A percentile compares a stretch with the other conserved stretches of the same genome.
Conservation (phyloP, 2,329 filamentous ascomycete species). For the Ophiostoma populinum region DNA sequence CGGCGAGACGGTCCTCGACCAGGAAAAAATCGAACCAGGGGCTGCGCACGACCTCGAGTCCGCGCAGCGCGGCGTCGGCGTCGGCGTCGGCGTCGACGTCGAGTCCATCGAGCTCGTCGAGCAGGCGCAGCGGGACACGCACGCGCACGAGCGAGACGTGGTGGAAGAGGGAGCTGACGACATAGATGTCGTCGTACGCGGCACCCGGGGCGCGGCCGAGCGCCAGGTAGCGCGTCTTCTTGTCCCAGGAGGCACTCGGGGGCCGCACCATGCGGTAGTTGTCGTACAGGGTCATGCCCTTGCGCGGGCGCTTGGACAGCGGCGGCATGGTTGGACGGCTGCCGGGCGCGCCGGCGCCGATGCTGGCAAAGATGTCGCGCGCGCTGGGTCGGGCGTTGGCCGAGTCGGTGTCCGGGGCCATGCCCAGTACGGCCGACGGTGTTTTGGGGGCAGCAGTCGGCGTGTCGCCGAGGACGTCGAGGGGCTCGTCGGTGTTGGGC, state of each 20-base stretch:
- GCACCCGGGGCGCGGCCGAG: slow-evolving; percentile 32
- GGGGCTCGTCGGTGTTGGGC: slow-evolving; percentile 20
- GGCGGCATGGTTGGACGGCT: too few relatives aligned
- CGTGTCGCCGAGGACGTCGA: slow-evolving; percentile 24
- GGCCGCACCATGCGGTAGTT: slow-evolving; percentile 45
- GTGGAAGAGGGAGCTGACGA: slow-evolving; percentile 44
- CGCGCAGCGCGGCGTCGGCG: neutral
- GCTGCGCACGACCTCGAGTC: slow-evolving; percentile 38
- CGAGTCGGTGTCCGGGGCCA: too few relatives aligned
- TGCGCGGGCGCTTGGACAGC: slow-evolving; percentile 31
- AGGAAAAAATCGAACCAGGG: slow-evolving; percentile 45
- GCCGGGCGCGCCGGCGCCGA: neutral
- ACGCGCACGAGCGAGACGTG: slow-evolving; percentile 41
- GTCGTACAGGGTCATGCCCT: slow-evolving; percentile 41
- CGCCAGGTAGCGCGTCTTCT: slow-evolving; percentile 37
- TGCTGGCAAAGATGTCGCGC: too few relatives aligned
- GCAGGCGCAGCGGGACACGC: slow-evolving; percentile 35
- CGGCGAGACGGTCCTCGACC: slow-evolving; percentile 33
- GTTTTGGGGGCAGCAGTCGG: too few relatives aligned
- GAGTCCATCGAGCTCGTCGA: slow-evolving; percentile 34
- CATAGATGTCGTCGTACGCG: slow-evolving; percentile 42
- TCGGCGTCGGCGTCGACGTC: slow-evolving; percentile 12
- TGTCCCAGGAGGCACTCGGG: slow-evolving; percentile 41
- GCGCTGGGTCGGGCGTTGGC: too few relatives aligned
- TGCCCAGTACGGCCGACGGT: too few relatives aligned